Percentiles rank a stretch among this genome's conserved stretches.
Evolutionary conservation across 805 yeast species (phyloP).

Genomic region (Metschnikowia noctiluminum): DNA sequence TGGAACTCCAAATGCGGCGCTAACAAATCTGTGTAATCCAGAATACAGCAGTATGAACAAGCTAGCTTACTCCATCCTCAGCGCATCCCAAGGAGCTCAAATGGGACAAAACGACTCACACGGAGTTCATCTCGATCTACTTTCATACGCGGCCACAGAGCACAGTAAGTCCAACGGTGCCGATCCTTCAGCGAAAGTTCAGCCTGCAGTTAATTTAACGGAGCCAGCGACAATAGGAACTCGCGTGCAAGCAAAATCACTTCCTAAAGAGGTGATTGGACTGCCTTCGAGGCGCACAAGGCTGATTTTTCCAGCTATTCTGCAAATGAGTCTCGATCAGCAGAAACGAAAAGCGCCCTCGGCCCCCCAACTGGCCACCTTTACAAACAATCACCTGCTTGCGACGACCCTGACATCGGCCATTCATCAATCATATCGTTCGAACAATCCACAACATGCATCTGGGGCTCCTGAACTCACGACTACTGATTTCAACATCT

Average conservation of each 20-base stretch:
- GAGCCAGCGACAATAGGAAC: no score
- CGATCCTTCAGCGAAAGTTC: not conserved
- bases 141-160: conserved; percentile 18
- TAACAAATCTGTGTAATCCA: conserved; percentile 10
- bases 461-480: not conserved
- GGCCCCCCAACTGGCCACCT: not conserved
- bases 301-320: not conserved
- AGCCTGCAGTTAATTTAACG: not conserved
- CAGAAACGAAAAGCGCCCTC: not conserved
- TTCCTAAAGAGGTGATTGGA: not conserved
- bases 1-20: conserved; percentile 12
- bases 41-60: conserved; percentile 22
- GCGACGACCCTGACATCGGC: not conserved
- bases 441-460: not conserved
- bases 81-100: conserved; percentile 1
- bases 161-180: conserved; percentile 10
- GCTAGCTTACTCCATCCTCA: conserved; percentile 10
- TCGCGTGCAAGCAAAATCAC: not conserved
- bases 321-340: not conserved
- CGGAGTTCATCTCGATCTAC: conserved; percentile 16
- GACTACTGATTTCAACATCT: not conserved
- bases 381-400: not conserved
- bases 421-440: not conserved
- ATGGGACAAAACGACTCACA: conserved; percentile 1
- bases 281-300: not conserved